Conservation (phyloP, 192 early-diverging fungal genomes). For the Kickxella alabastrina region DNA sequence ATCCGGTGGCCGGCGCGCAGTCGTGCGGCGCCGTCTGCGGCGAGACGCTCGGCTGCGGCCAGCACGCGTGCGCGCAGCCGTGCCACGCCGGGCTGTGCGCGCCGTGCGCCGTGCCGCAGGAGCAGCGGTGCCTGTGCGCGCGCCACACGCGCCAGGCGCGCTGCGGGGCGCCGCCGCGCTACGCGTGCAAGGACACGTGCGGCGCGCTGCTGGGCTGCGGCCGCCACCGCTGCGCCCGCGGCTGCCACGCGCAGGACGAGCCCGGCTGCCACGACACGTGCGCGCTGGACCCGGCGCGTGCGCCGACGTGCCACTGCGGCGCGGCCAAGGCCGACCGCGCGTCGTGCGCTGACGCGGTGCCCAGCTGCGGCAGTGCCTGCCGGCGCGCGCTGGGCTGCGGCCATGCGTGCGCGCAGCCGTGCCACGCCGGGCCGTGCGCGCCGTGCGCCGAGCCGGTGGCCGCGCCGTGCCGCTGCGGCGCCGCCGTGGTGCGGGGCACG, state of each 20-base stretch:
- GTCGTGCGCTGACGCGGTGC: slow-evolving; percentile 44
- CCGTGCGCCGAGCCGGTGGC: slow-evolving; percentile 55
- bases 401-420: slow-evolving; percentile 57
- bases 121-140: slow-evolving; percentile 70
- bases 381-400: slow-evolving; percentile 46
- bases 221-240: slow-evolving; percentile 58
- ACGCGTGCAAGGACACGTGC: slow-evolving; percentile 32
- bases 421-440: slow-evolving; percentile 62
- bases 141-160: slow-evolving; percentile 50
- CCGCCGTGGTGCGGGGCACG: slow-evolving; percentile 22
- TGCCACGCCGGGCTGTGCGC: slow-evolving; percentile 72
- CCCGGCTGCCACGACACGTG: slow-evolving; percentile 21
- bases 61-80: slow-evolving; percentile 59
- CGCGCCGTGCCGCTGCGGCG: slow-evolving; percentile 63
- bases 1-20: slow-evolving; percentile 55
- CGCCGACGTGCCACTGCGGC: slow-evolving; percentile 39
- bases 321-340: slow-evolving; percentile 13
- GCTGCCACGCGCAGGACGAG: slow-evolving; percentile 51
- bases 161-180: slow-evolving; percentile 54
- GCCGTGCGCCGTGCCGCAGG: slow-evolving; percentile 54
- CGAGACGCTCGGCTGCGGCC: slow-evolving; percentile 66
- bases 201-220: slow-evolving; percentile 53
- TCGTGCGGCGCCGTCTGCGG: slow-evolving; percentile 72
- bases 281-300: slow-evolving; percentile 24
- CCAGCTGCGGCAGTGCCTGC: slow-evolving; percentile 36